Evolutionary conservation across 108 stramenopile genomes (phyloP).

Genomic region (Asterionellopsis glacialis): DNA sequence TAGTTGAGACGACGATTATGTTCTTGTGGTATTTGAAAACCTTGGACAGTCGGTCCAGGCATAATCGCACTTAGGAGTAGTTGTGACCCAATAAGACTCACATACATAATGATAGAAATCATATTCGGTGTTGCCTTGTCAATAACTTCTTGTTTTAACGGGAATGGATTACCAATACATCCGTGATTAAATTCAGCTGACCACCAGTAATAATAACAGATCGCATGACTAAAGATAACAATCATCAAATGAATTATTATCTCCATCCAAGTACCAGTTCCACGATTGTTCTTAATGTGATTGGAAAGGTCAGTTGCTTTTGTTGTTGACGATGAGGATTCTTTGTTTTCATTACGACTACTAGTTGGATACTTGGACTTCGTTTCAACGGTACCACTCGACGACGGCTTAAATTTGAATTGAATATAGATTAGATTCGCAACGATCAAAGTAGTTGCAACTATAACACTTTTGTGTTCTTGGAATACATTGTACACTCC

Average conservation of each 20-base stretch:
- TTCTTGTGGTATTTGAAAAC: constrained; percentile 9
- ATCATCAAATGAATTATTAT: background rate
- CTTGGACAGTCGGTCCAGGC: background rate
- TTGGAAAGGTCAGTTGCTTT: too few relatives aligned
- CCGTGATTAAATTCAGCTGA: background rate
- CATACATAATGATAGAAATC: background rate
- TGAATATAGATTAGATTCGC: too few relatives aligned
- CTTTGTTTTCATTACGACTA: too few relatives aligned
- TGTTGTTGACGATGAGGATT: too few relatives aligned
- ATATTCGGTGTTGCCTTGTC: background rate
- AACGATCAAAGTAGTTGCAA: too few relatives aligned
- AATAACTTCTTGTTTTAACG: background rate
- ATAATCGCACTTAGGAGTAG: background rate
- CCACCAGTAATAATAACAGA: background rate
- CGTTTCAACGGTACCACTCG: too few relatives aligned
- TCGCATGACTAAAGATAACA: background rate
- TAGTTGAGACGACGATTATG: constrained; percentile 25
- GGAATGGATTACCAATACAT: constrained; percentile 2
- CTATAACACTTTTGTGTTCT: too few relatives aligned
- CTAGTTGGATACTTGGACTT: too few relatives aligned
- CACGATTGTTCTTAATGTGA: too few relatives aligned
- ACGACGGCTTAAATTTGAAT: too few relatives aligned
- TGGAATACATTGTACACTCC: too few relatives aligned
- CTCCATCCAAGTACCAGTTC: background rate
- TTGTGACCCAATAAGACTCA: background rate